A percentile compares a stretch with the other conserved stretches of the same genome.
phyloP scores from a whole-genome alignment of 768 basidiomycete species.

The Leccinum truebloodii region DNA sequence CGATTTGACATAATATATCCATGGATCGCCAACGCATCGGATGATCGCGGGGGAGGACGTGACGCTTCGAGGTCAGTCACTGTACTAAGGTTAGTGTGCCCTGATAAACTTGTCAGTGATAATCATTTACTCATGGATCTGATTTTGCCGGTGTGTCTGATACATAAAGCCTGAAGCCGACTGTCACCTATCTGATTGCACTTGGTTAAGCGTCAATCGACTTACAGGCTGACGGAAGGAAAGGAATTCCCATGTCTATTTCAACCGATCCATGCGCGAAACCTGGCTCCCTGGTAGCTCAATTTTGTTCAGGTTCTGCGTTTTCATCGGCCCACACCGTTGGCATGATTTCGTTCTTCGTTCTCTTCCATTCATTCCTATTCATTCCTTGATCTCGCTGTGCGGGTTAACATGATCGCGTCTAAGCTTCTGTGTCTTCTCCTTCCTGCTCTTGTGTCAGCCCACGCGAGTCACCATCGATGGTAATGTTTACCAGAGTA shows the following conservation, averaged over 20 bases:
- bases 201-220: neutral
- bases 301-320: neutral
- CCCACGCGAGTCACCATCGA: no score
- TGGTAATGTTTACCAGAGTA: no score
- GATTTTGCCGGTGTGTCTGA: neutral
- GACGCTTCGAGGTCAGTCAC: conserved; percentile 38
- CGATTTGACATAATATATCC: conserved; percentile 46
- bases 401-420: no score
- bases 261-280: conserved; percentile 88
- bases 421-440: no score
- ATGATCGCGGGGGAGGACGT: conserved; percentile 43
- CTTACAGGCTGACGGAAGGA: conserved; percentile 78
- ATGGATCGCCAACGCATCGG: conserved; percentile 48
- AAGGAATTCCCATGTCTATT: conserved; percentile 87
- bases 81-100: neutral
- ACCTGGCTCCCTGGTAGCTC: conserved; percentile 57
- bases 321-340: neutral
- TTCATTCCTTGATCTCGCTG: no score
- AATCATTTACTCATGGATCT: no score
- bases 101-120: neutral
- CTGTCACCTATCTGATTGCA: conserved; percentile 23
- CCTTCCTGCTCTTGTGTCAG: no score
- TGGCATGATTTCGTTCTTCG: no score
- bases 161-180: conserved; percentile 28
- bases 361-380: no score